Percentiles rank a stretch among this genome's conserved stretches.
Evolutionary conservation across 495 filamentous ascomycete genomes (phyloP).

Genomic region (Cenococcum geophilum): DNA sequence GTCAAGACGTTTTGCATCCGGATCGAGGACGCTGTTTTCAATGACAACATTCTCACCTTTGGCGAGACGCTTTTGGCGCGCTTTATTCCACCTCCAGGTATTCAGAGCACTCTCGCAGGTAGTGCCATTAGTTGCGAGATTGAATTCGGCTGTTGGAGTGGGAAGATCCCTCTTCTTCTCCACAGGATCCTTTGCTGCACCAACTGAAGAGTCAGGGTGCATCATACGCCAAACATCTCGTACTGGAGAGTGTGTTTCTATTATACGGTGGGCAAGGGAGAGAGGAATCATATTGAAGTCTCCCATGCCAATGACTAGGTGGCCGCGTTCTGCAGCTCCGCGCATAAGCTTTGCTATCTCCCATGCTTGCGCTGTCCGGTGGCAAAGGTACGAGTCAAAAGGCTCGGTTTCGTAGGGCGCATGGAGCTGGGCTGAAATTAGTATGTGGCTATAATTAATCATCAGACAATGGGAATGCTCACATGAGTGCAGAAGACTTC

Average conservation of each 20-base stretch:
- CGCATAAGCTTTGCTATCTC: conserved; percentile 88
- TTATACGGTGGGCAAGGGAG: conserved; percentile 78
- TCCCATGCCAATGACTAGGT: conserved; percentile 76
- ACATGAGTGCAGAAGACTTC: conserved; percentile 94
- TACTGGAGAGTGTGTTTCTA: conserved; percentile 72
- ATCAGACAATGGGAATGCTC: conserved; percentile 21
- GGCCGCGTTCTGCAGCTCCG: conserved; percentile 74
- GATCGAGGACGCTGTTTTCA: conserved; percentile 57
- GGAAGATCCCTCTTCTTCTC: conserved; percentile 53
- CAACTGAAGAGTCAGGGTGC: conserved; percentile 74
- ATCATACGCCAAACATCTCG: conserved; percentile 74
- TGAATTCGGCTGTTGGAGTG: conserved; percentile 66
- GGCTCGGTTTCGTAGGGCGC: conserved; percentile 78
- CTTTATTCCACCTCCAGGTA: conserved; percentile 85
- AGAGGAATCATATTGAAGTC: conserved; percentile 94
- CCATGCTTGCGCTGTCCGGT: conserved; percentile 94
- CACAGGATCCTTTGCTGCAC: conserved; percentile 55
- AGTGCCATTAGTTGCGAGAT: conserved; percentile 71
- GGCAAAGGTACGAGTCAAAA: conserved; percentile 80
- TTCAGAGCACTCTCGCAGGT: conserved; percentile 83
- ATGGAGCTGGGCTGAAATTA: conserved; percentile 54
- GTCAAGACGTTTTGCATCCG: conserved; percentile 78
- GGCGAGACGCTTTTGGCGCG: conserved; percentile 51
- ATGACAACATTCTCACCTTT: conserved; percentile 53
- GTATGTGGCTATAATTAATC: neutral